Conservation (phyloP, 208 protist species). For the Vickermania spadyakhi region DNA sequence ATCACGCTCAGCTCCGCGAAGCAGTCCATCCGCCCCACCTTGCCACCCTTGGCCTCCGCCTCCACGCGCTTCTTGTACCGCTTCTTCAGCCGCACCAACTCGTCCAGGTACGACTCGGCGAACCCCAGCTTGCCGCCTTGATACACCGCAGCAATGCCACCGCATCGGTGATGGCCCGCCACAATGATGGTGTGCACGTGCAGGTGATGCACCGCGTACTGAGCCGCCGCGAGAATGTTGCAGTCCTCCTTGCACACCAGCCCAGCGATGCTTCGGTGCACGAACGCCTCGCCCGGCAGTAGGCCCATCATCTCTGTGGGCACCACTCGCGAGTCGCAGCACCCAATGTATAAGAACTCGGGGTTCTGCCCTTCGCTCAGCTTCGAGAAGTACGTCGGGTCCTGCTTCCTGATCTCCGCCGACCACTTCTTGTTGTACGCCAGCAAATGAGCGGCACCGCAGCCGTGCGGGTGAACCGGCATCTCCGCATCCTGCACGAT, state of each 20-base stretch:
- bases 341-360: constrained; percentile 85
- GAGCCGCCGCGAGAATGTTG: constrained; percentile 69
- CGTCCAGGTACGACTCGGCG: constrained; percentile 26
- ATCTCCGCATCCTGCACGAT: neutral
- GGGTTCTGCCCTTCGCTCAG: constrained; percentile 48
- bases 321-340: constrained; percentile 55
- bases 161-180: constrained; percentile 84
- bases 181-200: constrained; percentile 83
- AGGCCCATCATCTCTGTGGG: constrained; percentile 58
- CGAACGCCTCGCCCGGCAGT: constrained; percentile 74
- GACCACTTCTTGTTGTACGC: constrained; percentile 56
- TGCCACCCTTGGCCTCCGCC: constrained; percentile 2
- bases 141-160: constrained; percentile 59
- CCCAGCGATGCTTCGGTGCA: constrained; percentile 89
- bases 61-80: constrained; percentile 13
- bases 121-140: constrained; percentile 11
- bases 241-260: constrained; percentile 67
- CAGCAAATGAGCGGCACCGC: neutral
- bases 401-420: constrained; percentile 15
- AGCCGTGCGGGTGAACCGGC: neutral
- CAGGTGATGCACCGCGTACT: constrained; percentile 84
- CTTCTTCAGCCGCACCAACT: constrained; percentile 23
- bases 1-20: constrained; percentile 37
- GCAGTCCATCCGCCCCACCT: constrained; percentile 8
- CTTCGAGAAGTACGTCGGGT: constrained; percentile 59